These are phyloP conservation scores for Exophiala mesophila DNA, from an alignment of 2,329 filamentous ascomycete genomes.

Conservation along the genomic window DNA sequence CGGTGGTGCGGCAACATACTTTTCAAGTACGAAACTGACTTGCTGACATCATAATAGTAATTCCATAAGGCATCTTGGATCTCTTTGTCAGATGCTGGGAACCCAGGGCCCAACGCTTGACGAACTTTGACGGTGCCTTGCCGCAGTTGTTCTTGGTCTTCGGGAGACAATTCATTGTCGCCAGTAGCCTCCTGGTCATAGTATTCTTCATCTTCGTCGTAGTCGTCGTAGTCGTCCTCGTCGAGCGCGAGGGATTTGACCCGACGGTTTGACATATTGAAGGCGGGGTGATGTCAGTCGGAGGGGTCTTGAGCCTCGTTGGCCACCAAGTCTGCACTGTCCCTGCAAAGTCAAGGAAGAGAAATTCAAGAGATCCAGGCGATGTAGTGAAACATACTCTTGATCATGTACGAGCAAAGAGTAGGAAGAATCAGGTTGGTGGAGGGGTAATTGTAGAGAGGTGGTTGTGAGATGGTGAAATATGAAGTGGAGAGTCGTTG, in stretches of 20 bases:
- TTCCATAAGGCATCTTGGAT: conserved; percentile 91
- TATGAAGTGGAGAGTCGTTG: no score
- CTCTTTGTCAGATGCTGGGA: conserved; percentile 61
- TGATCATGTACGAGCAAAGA: no score
- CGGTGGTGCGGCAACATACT: conserved; percentile 49
- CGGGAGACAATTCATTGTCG: conserved; percentile 33
- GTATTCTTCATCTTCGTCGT: conserved; percentile 38
- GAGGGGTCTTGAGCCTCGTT: no score
- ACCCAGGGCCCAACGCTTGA: conserved; percentile 58
- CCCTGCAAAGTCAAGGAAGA: no score
- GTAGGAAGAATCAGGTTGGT: no score
- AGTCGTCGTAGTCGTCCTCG: conserved; percentile 40
- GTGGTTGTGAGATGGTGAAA: no score
- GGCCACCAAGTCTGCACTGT: no score
- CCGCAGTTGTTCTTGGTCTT: conserved; percentile 54
- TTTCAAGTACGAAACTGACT: conserved; percentile 74
- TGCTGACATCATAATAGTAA: conserved; percentile 90
- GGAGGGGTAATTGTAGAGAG: no score
- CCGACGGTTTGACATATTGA: conserved; percentile 42
- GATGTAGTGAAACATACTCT: no score
- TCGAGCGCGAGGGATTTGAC: conserved; percentile 42
- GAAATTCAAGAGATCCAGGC: no score
- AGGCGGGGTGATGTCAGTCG: not conserved
- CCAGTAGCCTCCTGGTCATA: conserved; percentile 22
- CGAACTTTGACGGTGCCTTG: conserved; percentile 63